Evolutionary conservation across 306 rosid species (phyloP).

Genomic region (Mimosa pudica): DNA sequence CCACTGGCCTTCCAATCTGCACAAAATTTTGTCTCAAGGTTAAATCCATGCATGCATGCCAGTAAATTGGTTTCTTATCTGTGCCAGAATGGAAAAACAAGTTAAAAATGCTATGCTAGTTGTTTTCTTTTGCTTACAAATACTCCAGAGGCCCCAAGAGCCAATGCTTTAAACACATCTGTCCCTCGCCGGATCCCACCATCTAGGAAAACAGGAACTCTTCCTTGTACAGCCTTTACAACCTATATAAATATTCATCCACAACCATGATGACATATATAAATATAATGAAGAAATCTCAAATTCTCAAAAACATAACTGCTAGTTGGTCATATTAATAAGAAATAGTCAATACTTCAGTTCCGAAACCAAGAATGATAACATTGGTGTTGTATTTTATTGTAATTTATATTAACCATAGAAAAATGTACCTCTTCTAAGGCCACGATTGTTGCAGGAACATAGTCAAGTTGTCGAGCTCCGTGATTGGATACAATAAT

Average conservation of each 20-base stretch:
- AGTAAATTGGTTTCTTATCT: conserved; percentile 8
- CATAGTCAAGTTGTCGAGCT: conserved; percentile 98
- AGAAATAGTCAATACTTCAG: not conserved
- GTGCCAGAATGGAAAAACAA: not conserved
- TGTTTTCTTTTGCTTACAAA: conserved; percentile 60
- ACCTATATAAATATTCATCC: conserved; percentile 49
- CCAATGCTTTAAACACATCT: conserved; percentile 93
- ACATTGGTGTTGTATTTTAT: not conserved
- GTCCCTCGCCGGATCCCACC: conserved; percentile 94
- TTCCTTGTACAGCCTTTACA: conserved; percentile 84
- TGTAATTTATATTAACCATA: not conserved
- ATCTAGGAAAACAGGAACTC: conserved; percentile 83
- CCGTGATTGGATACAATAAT: conserved; percentile 93
- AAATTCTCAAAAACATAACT: not conserved
- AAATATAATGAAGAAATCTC: not conserved
- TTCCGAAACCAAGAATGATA: not conserved
- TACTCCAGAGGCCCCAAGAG: conserved; percentile 90
- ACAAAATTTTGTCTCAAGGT: conserved; percentile 26
- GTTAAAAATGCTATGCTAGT: not conserved
- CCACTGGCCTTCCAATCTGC: conserved; percentile 94
- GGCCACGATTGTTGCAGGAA: conserved; percentile 86
- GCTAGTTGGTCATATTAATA: not conserved
- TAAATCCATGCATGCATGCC: not conserved
- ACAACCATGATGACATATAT: not conserved
- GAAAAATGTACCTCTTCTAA: conserved; percentile 77